phyloP scores from a whole-genome alignment of 768 basidiomycete species.

The Tylopilus sp. region DNA sequence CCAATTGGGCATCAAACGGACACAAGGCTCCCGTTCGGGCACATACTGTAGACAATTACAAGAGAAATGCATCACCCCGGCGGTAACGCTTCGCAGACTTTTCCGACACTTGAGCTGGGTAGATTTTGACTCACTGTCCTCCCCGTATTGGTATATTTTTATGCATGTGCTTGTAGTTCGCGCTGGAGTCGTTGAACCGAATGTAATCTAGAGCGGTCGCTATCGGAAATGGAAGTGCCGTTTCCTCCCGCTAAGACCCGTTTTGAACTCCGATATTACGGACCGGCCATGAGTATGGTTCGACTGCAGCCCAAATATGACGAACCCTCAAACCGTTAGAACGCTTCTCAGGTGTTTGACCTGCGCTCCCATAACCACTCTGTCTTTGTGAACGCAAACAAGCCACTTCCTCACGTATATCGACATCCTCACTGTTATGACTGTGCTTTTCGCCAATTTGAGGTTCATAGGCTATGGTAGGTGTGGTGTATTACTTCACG shows the following conservation, averaged over 20 bases:
- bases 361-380: conserved; percentile 2
- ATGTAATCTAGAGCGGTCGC: conserved; percentile 13
- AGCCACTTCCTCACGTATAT: neutral
- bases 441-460: conserved; percentile 56
- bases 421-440: conserved; percentile 38
- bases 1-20: conserved; percentile 17
- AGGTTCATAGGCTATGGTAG: conserved; percentile 51
- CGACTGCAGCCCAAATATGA: conserved; percentile 14
- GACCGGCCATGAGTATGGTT: neutral
- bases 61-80: conserved; percentile 42
- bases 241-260: neutral
- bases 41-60: conserved; percentile 35
- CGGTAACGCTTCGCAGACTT: conserved; percentile 32
- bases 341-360: conserved; percentile 16
- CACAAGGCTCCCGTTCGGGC: conserved; percentile 26
- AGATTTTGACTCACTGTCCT: neutral
- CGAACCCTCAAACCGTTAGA: conserved; percentile 7
- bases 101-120: conserved; percentile 12
- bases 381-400: conserved; percentile 5
- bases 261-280: conserved; percentile 14
- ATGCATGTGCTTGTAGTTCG: conserved; percentile 17
- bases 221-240: neutral
- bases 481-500: conserved; percentile 19
- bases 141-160: conserved; percentile 6
- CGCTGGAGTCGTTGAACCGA: conserved; percentile 2